Conservation (phyloP, 1,139 yeast genomes). For the Blastobotrys arbuscula region DNA sequence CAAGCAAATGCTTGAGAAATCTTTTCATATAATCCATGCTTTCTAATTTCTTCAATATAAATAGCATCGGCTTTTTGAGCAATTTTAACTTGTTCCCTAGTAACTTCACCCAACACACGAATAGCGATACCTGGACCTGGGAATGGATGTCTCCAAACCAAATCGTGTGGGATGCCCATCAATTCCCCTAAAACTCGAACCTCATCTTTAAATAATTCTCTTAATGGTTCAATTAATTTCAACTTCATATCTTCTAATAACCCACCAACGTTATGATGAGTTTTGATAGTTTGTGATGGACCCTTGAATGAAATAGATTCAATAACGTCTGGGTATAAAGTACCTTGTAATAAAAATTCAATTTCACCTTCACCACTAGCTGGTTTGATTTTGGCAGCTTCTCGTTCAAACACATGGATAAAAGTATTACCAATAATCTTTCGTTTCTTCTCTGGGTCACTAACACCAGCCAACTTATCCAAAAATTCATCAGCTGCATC, state of each 20-base stretch:
- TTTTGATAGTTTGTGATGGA: slow-evolving; percentile 97
- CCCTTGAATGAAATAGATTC: slow-evolving; percentile 99
- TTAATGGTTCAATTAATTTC: slow-evolving; percentile 94
- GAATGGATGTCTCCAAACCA: slow-evolving; percentile 99
- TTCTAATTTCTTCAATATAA: slow-evolving; percentile 90
- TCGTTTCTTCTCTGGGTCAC: slow-evolving; percentile 99
- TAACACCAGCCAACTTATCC: slow-evolving; percentile 80
- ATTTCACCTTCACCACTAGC: slow-evolving; percentile 75
- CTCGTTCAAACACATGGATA: slow-evolving; percentile 94
- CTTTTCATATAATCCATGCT: slow-evolving; percentile 74
- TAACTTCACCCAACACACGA: slow-evolving; percentile 95
- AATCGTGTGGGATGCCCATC: slow-evolving; percentile 91
- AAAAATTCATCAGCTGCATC: slow-evolving; percentile 92
- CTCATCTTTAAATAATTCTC: slow-evolving; percentile 98
- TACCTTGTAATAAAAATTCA: slow-evolving; percentile 93
- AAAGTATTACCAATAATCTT: slow-evolving; percentile 98
- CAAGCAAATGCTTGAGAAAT: slow-evolving; percentile 98
- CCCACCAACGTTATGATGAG: slow-evolving; percentile 99
- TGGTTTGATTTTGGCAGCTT: slow-evolving; percentile 89
- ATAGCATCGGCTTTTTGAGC: slow-evolving; percentile 97
- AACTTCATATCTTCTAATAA: slow-evolving; percentile 95
- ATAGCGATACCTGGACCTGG: slow-evolving; percentile 99
- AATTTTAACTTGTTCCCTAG: slow-evolving; percentile 84
- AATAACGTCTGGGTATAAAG: slow-evolving; percentile 96
- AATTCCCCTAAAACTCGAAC: slow-evolving; percentile 94